These are phyloP conservation scores for Sporothrix schenckii DNA, from an alignment of 2,329 filamentous ascomycete species.

Conservation along the genomic window DNA sequence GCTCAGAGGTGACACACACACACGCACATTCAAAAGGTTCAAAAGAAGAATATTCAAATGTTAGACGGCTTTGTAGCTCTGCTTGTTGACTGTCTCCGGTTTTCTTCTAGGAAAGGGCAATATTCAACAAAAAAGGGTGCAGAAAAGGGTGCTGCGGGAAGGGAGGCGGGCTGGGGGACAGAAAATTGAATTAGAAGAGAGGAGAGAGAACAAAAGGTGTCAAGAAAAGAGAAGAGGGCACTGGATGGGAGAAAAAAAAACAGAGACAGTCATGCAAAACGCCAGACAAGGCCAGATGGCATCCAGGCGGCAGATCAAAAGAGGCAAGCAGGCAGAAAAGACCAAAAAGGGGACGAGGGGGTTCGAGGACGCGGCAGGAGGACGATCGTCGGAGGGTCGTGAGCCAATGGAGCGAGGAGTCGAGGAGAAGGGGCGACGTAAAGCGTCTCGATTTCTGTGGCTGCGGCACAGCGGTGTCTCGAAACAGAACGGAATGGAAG, in stretches of 20 bases:
- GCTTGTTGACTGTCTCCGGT: not conserved
- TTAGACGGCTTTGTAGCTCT: conserved; percentile 5
- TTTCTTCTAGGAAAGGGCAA: not conserved
- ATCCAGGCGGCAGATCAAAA: conserved; percentile 7
- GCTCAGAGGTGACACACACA: conserved; percentile 15
- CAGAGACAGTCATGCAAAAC: not conserved
- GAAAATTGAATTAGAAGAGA: conserved; percentile 16
- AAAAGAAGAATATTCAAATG: not conserved
- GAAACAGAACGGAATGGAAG: not conserved
- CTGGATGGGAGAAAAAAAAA: conserved; percentile 18
- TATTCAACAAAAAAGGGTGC: conserved; percentile 21
- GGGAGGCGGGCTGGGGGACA: not conserved
- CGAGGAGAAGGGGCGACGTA: not conserved
- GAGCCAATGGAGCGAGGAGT: conserved; percentile 7
- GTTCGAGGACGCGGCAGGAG: not conserved
- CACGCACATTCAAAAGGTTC: conserved; percentile 9
- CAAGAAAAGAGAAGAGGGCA: conserved; percentile 5
- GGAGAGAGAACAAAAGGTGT: conserved; percentile 18
- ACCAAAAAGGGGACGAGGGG: not conserved
- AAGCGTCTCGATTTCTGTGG: conserved; percentile 16
- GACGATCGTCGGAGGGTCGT: conserved; percentile 4
- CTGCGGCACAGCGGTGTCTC: conserved; percentile 27
- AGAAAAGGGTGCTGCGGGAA: conserved; percentile 6
- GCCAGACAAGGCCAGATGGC: conserved; percentile 11
- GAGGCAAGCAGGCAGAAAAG: not conserved